Conservation (phyloP, 78 protist genomes). For the Andalucia godoyi region DNA sequence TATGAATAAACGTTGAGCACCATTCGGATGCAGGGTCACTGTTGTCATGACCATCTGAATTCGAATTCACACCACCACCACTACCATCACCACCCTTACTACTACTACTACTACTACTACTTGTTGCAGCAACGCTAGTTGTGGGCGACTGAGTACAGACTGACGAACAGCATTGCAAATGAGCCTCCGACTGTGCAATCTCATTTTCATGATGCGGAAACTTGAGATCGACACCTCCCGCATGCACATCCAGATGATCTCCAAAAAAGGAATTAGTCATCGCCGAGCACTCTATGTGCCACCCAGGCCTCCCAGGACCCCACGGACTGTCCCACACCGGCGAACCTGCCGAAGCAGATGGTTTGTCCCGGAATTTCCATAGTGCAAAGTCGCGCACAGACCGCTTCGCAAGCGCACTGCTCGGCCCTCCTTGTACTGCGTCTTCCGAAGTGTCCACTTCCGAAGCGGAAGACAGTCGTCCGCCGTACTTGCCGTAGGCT, state of each 20-base stretch:
- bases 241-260: slow-evolving; percentile 19
- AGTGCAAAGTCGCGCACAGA: slow-evolving; percentile 41
- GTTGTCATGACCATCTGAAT: too few relatives aligned
- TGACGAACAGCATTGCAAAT: too few relatives aligned
- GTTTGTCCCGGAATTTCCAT: slow-evolving; percentile 61
- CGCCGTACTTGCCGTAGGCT: not conserved
- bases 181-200: slow-evolving; percentile 34
- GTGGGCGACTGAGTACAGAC: not conserved
- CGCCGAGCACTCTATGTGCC: slow-evolving; percentile 72
- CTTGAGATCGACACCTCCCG: slow-evolving; percentile 53
- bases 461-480: not conserved
- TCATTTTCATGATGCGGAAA: slow-evolving; percentile 76
- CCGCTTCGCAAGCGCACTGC: slow-evolving; percentile 5
- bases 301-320: slow-evolving; percentile 55
- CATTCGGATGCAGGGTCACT: slow-evolving; percentile 2
- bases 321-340: slow-evolving; percentile 49
- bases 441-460: not conserved
- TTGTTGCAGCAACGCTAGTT: too few relatives aligned
- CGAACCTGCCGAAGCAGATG: slow-evolving; percentile 28
- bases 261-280: slow-evolving; percentile 31
- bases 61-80: too few relatives aligned
- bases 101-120: too few relatives aligned
- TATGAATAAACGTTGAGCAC: slow-evolving; percentile 1
- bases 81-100: too few relatives aligned
- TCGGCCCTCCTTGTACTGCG: not conserved